Evolutionary conservation across 495 filamentous ascomycete genomes (phyloP).

Genomic region (Rhizodiscina lignyota): DNA sequence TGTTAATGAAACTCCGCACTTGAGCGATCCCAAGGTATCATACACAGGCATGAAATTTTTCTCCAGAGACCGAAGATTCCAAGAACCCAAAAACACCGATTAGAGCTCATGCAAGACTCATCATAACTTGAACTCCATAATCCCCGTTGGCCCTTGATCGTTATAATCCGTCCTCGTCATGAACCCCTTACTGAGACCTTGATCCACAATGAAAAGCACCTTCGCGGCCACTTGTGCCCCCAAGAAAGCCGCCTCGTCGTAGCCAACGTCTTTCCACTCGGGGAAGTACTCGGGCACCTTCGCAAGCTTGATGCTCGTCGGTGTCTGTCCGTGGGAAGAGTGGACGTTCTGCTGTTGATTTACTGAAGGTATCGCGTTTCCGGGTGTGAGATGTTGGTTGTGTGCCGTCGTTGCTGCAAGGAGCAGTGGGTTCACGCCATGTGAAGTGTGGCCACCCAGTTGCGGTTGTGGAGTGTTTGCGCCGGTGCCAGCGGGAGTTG

Average conservation of each 20-base stretch:
- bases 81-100: too few species aligned
- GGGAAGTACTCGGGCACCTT: conserved; percentile 75
- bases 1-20: too few species aligned
- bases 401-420: conserved; percentile 69
- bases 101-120: too few species aligned
- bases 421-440: conserved; percentile 74
- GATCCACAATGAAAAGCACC: conserved; percentile 56
- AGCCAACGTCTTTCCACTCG: conserved; percentile 80
- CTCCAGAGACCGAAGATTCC: too few species aligned
- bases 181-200: conserved; percentile 52
- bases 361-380: conserved; percentile 19
- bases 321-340: conserved; percentile 72
- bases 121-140: too few species aligned
- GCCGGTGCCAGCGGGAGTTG: conserved; percentile 78
- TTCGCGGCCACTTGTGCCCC: conserved; percentile 66
- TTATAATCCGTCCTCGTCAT: conserved; percentile 64
- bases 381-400: conserved; percentile 28
- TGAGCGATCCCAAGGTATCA: too few species aligned
- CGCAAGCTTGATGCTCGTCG: conserved; percentile 64
- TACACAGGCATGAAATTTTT: too few species aligned
- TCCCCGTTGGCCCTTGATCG: conserved; percentile 53
- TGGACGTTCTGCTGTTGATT: conserved; percentile 36
- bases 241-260: conserved; percentile 40
- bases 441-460: conserved; percentile 25
- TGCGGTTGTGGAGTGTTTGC: conserved; percentile 72